These are phyloP conservation scores for Pisolithus tinctorius DNA, from an alignment of 768 basidiomycete genomes.

Conservation along the genomic window DNA sequence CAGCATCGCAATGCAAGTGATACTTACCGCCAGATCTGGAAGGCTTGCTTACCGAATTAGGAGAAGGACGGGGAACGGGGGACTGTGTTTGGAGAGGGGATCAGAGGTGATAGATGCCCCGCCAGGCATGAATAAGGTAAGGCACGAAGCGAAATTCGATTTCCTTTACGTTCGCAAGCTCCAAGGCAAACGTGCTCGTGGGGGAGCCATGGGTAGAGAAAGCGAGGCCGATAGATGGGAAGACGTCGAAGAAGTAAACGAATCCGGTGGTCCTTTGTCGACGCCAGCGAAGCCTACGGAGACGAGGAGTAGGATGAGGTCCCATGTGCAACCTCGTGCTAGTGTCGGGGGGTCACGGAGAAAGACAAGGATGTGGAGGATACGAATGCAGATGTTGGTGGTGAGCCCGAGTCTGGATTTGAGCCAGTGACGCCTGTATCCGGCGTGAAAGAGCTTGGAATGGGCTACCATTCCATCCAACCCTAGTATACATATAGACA, in stretches of 20 bases:
- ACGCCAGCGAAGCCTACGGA: conserved; percentile 19
- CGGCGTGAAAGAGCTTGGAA: conserved; percentile 20
- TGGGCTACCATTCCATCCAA: no score
- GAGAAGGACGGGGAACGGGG: conserved; percentile 67
- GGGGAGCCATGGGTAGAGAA: conserved; percentile 28
- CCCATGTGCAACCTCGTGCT: conserved; percentile 17
- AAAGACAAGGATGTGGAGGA: conserved; percentile 24
- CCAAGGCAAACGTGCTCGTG: conserved; percentile 23
- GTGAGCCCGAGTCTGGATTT: conserved; percentile 25
- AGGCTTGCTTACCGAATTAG: conserved; percentile 63
- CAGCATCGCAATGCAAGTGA: conserved; percentile 94
- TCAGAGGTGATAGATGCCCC: conserved; percentile 42
- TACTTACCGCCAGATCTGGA: conserved; percentile 78
- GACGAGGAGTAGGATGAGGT: conserved; percentile 23
- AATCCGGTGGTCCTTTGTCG: conserved; percentile 10
- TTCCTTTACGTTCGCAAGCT: conserved; percentile 10
- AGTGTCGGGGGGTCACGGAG: conserved; percentile 9
- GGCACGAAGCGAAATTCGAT: conserved; percentile 11
- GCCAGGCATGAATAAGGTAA: conserved; percentile 53
- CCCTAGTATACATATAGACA: no score
- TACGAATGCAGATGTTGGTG: conserved; percentile 23
- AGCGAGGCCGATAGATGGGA: conserved; percentile 20
- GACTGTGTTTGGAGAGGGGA: conserved; percentile 47
- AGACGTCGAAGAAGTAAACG: conserved; percentile 36
- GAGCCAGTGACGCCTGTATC: conserved; percentile 40